These are phyloP conservation scores for Diaporthe citrichinensis DNA, from an alignment of 2,329 filamentous ascomycete genomes.

Conservation along the genomic window DNA sequence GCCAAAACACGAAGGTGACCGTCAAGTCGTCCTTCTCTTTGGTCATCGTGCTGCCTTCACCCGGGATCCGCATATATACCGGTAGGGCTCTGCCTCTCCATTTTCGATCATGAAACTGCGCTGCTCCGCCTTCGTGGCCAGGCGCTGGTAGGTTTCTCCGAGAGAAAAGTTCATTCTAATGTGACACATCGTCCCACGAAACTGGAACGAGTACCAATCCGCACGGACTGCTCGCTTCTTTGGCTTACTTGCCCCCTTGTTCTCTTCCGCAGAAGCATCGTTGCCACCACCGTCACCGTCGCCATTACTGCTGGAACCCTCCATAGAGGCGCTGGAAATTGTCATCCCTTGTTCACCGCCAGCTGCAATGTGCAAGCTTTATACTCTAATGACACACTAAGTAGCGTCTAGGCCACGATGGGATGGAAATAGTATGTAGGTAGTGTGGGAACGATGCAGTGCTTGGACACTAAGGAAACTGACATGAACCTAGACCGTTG, in stretches of 20 bases:
- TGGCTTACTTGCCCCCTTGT: not conserved
- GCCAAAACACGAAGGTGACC: too few species aligned
- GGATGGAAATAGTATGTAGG: too few species aligned
- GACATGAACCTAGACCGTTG: too few species aligned
- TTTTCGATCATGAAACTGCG: not conserved
- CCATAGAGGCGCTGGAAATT: not conserved
- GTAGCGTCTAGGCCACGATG: too few species aligned
- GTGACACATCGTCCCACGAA: not conserved
- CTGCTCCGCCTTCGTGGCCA: not conserved
- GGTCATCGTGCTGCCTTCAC: not conserved
- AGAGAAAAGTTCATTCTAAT: not conserved
- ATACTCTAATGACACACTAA: too few species aligned
- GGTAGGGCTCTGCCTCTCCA: not conserved
- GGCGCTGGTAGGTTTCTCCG: not conserved
- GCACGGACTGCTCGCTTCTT: slow-evolving; percentile 5
- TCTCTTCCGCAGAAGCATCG: not conserved
- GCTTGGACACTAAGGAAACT: too few species aligned
- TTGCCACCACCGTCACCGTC: not conserved
- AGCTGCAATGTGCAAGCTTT: too few species aligned
- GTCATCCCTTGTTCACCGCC: too few species aligned
- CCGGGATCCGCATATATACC: not conserved
- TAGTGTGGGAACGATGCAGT: too few species aligned
- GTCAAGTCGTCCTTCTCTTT: too few species aligned
- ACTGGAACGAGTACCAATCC: not conserved
- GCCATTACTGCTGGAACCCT: not conserved